Evolutionary conservation across 2,329 filamentous ascomycete genomes (phyloP), one percentile per base, ranked within the genome.

Genomic region (Xylaria sp.): DNA sequence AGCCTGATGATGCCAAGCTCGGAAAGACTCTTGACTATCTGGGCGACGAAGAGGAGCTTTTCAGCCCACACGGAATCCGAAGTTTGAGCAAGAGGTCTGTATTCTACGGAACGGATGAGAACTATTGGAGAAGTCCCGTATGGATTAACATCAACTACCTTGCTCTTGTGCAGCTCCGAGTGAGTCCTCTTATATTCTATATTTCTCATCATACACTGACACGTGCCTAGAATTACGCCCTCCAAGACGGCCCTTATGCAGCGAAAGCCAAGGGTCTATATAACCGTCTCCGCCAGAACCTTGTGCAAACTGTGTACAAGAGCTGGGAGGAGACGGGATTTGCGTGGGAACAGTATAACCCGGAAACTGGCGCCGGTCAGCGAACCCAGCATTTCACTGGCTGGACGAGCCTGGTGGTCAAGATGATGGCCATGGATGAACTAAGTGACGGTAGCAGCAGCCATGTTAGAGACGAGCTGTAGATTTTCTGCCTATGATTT

Each of bases 141-240:
- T 98, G 95, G 95, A 92, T 98, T 77, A 96, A 96, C 78, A 94
- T 98, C 73, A 98, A 98, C 82, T 98, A 97, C 80, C 84, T 98
- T 74, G 90, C 92, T 59, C 82, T 97, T 61, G 88, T 90, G 73
- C 90, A 93, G 77, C 88, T 98, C 36, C 85, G 90, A 73, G 92
- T 94, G 85, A 83, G 91, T 86, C 23, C 31, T 20, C 15, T 44
- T 23, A 2, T 31, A 40, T 38, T 56, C n/a, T 23, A 54, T 51
- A 63, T 38, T 5, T 36, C 23, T 23, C 13, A 23, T 36, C 46
- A 65, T 73, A 15, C 23, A 44, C 69, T 74, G 60, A 74, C 46
- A 2, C 44, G 5, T 1, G 0, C 23, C 5, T 59, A 91, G 90
- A 87, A 89, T 71, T 83, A 92, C 74, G 92, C 90, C 66, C 88